A percentile compares a stretch with the other conserved stretches of the same genome.
Conservation (phyloP, 1,139 yeast species). For the Candida albicans region DNA sequence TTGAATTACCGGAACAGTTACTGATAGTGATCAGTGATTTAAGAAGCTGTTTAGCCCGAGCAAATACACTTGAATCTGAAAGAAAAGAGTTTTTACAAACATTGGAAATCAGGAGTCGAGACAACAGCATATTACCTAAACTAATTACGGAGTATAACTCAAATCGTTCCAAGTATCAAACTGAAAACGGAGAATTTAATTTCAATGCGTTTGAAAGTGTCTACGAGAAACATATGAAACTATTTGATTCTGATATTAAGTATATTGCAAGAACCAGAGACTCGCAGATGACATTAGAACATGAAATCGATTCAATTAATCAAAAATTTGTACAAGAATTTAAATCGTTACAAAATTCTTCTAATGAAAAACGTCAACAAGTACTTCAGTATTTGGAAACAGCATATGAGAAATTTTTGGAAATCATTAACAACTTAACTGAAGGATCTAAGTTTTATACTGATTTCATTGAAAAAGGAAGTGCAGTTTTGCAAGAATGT, state of each 20-base stretch:
- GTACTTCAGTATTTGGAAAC: conserved; percentile 56
- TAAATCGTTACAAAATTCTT: conserved; percentile 21
- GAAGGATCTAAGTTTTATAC: conserved; percentile 74
- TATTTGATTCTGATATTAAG: conserved; percentile 42
- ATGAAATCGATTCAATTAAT: conserved; percentile 42
- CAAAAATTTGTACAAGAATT: conserved; percentile 30
- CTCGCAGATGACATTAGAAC: conserved; percentile 45
- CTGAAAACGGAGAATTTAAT: conserved; percentile 22
- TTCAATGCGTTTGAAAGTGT: conserved; percentile 31
- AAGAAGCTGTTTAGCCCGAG: conserved; percentile 35
- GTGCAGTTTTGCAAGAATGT: conserved; percentile 49
- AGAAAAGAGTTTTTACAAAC: conserved; percentile 42
- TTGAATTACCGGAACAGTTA: conserved; percentile 42
- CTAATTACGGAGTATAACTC: conserved; percentile 48
- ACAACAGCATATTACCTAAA: conserved; percentile 51
- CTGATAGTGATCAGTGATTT: conserved; percentile 40
- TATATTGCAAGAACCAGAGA: conserved; percentile 37
- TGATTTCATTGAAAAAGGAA: conserved; percentile 55
- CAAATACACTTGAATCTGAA: conserved; percentile 26
- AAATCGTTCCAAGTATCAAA: conserved; percentile 19
- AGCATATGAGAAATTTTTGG: conserved; percentile 54
- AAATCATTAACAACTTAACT: conserved; percentile 57
- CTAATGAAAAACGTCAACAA: conserved; percentile 41
- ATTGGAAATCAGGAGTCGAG: conserved; percentile 45
- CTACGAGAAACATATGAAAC: conserved; percentile 36